Base-by-base conservation (phyloP, 495 filamentous ascomycete genomes). In the Aspergillus egyptiacus region DNA sequence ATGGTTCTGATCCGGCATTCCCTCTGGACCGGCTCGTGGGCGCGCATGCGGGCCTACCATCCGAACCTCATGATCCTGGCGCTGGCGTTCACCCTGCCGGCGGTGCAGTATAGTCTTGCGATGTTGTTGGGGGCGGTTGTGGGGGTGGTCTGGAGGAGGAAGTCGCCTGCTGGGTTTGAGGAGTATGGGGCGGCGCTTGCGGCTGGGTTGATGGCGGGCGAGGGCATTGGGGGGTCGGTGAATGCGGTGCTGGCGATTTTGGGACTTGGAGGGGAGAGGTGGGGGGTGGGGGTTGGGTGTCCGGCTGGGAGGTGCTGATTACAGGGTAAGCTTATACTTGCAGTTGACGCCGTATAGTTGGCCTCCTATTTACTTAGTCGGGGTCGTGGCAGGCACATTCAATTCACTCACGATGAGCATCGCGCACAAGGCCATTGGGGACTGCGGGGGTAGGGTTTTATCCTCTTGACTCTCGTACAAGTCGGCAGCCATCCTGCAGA, bases 1-100 rank as follows among this genome's bases (percentile, higher is more conserved):
- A 25, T 25, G 18, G 44, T 47, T 2, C 31, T 47, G 10, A 17
- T 25, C 8, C 31, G 33, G 13, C 31, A 38, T 15, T 37, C 23
- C 9, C 43, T 46, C 33, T 38, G 31, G 19, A 13, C 17, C 3
- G 45, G 33, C n/a, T 24, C 13, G 20, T 48, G 45, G 32, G 32
- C 18, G 11, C 3, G 18, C 2, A 30, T 38, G 32, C 45, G 32
- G 6, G 20, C 11, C 1, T 48, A 48, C 19, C 33, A 36, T 27
- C 45, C 33, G 3, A 48, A 48, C 11, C 15, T 48, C 18, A 36
- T 48, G 45, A 48, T 48, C 23, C 2, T 48, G n/a, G 45, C 45
- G 13, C 23, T 48, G 32, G 45, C 32, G 31, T 48, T 48, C 17
- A 48, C 45, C 8, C 45, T 48, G 17, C 45, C 45, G 0, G 31